phyloP scores from a whole-genome alignment of 139 green algal genomes.

The Chlorella ohadii region DNA sequence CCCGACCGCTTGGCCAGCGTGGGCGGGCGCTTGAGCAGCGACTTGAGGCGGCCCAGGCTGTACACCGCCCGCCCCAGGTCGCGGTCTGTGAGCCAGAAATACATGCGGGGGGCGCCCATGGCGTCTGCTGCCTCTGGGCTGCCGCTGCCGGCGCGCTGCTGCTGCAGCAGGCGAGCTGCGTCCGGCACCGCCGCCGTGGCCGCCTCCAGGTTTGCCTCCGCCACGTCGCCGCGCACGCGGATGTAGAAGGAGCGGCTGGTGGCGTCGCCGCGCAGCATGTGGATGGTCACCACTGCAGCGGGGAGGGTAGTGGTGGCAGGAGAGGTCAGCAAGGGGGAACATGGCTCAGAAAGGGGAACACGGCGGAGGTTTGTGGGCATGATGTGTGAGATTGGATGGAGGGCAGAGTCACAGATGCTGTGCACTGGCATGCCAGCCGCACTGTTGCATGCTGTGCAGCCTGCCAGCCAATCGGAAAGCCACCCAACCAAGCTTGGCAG shows the following conservation, averaged over 20 bases:
- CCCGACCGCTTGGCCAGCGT: slow-evolving; percentile 40
- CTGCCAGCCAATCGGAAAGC: too few species aligned
- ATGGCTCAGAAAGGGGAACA: too few species aligned
- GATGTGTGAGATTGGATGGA: too few species aligned
- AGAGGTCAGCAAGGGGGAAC: too few species aligned
- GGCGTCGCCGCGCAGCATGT: slow-evolving; percentile 49
- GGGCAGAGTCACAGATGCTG: too few species aligned
- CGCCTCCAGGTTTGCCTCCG: slow-evolving; percentile 30
- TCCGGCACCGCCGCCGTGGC: slow-evolving; percentile 21
- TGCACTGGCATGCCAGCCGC: too few species aligned
- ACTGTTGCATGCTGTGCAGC: too few species aligned
- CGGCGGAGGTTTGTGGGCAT: too few species aligned
- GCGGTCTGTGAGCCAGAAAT: slow-evolving; percentile 43
- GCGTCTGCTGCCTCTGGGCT: background rate
- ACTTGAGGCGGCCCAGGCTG: slow-evolving; percentile 45
- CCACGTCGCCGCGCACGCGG: slow-evolving; percentile 18
- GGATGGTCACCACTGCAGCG: slow-evolving; percentile 45
- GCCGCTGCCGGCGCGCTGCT: background rate
- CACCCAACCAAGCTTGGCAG: background rate
- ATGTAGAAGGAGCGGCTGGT: slow-evolving; percentile 48
- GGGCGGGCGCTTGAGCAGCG: slow-evolving; percentile 42
- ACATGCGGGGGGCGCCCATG: slow-evolving; percentile 1
- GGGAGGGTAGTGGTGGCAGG: background rate
- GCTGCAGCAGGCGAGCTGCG: slow-evolving; percentile 12
- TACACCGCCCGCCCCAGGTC: slow-evolving; percentile 20